These are phyloP conservation scores for Marvania coccoides DNA, from an alignment of 139 green algal species.

Conservation along the genomic window DNA sequence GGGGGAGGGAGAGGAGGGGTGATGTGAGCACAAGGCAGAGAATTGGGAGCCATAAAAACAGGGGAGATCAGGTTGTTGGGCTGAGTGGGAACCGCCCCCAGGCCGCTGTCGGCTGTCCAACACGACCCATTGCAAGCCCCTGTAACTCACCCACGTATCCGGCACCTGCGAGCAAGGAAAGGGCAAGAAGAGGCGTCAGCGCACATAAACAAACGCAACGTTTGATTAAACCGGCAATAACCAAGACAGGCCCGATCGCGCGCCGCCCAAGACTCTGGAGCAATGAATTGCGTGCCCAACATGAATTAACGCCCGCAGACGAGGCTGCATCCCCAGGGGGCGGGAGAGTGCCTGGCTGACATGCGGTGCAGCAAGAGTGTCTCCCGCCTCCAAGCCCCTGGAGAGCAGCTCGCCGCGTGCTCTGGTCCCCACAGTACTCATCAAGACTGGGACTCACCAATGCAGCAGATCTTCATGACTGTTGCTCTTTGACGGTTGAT, in stretches of 20 bases:
- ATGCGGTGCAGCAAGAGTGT: not conserved
- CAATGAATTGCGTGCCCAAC: not conserved
- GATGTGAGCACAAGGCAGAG: not conserved
- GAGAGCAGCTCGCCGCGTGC: not conserved
- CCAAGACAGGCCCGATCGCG: not conserved
- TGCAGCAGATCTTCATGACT: not conserved
- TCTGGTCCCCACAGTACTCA: not conserved
- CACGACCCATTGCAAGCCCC: not conserved
- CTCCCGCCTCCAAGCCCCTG: not conserved
- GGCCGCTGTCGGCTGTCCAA: not conserved
- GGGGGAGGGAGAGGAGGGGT: not conserved
- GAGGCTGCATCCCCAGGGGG: not conserved
- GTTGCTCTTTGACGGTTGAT: not conserved
- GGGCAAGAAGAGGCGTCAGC: no score
- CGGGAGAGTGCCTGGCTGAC: not conserved
- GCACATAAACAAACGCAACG: not conserved
- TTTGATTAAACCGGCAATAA: not conserved
- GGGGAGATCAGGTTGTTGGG: not conserved
- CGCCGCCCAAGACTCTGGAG: no score
- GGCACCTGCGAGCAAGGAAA: slow-evolving; percentile 16
- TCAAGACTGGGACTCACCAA: not conserved
- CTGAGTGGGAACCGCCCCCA: not conserved
- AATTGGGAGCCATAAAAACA: not conserved
- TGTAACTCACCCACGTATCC: slow-evolving; percentile 25
- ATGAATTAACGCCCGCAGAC: not conserved